Evolutionary conservation across 768 basidiomycete genomes (phyloP), one percentile per base, ranked within the genome.

Genomic region (Grammothele lineata): DNA sequence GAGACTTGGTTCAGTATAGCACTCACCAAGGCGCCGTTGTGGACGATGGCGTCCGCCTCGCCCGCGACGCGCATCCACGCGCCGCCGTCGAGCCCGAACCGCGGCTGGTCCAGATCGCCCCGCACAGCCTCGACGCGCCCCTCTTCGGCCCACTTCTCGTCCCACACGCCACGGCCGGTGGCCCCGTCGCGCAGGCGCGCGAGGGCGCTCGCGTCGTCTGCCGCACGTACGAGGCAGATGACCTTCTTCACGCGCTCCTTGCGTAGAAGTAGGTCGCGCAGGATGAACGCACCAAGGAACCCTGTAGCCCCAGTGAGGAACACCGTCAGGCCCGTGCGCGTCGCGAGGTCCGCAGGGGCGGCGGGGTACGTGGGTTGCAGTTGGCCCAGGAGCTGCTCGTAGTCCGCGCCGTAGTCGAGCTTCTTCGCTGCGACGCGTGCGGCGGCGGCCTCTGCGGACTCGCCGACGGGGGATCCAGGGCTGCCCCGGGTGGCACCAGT

Each of bases 271-370:
- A 99, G 73, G 61, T 95, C 86, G 32, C 75, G 74, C 40, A 98
- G 70, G 50, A 98, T 79, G 65, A 95, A 98, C 5, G 91, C 92
- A 12, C 96, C 96, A 14, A 99, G 75, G 74, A 94, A 99, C 2
- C 96, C 96, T 8, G 96, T 97, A 4, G 92, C 94, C 5, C 96
- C 96, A 5, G 96, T 98, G 24, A 99, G 78, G 74, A 99, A 96
- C 24, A 98, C 77, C 0, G 88, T 90, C 34, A 93, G 54, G 11
- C 8, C 7, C 7, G 72, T 66, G 36, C 70, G 75, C 21, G 66
- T 61, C 18, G 64, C 59, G 56, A 83, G 83, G 55, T 83, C 77
- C n/a, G 69, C 44, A 0, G 85, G 71, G 2, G 82, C 65, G n/a
- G 79, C 67, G 0, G 74, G 65, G 64, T 92, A 97, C 7, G 77